phyloP scores from a whole-genome alignment of 2,329 filamentous ascomycete species.

The Pezicula radicicola region DNA sequence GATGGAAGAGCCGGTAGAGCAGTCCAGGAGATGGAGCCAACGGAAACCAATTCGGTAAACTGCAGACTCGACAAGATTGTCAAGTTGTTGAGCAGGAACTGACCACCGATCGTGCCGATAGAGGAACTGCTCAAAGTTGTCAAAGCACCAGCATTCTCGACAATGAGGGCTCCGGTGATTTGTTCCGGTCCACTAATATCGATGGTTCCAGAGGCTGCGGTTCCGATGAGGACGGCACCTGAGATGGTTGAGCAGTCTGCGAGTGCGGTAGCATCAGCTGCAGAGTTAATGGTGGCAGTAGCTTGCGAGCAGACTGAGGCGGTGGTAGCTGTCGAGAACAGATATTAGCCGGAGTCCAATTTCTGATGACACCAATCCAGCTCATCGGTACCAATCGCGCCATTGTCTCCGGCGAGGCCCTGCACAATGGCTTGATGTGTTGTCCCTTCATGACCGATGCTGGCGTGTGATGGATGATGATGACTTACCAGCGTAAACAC shows the following conservation, averaged over 20 bases:
- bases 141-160: slow-evolving; percentile 60
- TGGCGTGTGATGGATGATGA: not conserved
- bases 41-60: slow-evolving; percentile 61
- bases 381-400: not conserved
- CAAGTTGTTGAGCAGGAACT: slow-evolving; percentile 67
- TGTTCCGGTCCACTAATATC: slow-evolving; percentile 56
- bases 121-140: slow-evolving; percentile 58
- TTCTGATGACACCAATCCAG: not conserved
- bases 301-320: slow-evolving; percentile 21
- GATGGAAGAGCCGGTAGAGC: slow-evolving; percentile 63
- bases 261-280: slow-evolving; percentile 25
- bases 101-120: slow-evolving; percentile 63
- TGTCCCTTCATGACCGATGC: not conserved
- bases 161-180: slow-evolving; percentile 55
- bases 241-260: slow-evolving; percentile 25
- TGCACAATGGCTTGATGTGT: not conserved
- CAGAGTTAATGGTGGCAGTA: slow-evolving; percentile 26
- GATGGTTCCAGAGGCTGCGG: slow-evolving; percentile 36
- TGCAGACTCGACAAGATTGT: slow-evolving; percentile 66
- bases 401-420: not conserved
- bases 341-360: not conserved
- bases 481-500: slow-evolving; percentile 23
- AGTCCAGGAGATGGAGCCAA: slow-evolving; percentile 67
- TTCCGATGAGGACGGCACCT: slow-evolving; percentile 30
- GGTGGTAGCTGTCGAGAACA: not conserved